Percentiles rank a stretch among this genome's conserved stretches.
Evolutionary conservation across 768 basidiomycete species (phyloP).

Genomic region (Tubosaeta sp.): DNA sequence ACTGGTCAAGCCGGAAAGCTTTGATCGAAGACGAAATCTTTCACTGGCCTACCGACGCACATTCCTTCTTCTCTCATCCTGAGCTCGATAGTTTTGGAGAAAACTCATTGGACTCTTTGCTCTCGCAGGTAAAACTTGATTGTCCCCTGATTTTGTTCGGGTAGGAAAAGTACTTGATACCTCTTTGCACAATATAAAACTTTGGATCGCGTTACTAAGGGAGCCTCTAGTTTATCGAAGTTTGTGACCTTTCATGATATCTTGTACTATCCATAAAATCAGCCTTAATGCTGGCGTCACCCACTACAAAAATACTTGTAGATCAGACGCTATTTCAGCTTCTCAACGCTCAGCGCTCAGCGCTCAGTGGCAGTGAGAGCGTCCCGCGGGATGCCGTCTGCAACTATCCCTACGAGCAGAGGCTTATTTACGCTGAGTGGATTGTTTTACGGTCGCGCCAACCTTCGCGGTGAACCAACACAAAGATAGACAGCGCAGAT

Average conservation of each 20-base stretch:
- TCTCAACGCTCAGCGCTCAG: neutral
- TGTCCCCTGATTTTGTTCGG: conserved; percentile 16
- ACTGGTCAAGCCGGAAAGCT: conserved; percentile 1
- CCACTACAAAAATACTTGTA: no score
- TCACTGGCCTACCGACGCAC: neutral
- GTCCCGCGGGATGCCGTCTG: no score
- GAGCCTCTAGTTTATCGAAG: no score
- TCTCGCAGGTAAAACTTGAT: conserved; percentile 41
- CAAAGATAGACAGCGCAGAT: neutral
- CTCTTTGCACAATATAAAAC: conserved; percentile 15
- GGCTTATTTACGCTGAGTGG: neutral
- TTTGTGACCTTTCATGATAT: conserved; percentile 7
- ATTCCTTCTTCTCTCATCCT: neutral
- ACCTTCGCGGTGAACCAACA: neutral
- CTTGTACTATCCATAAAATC: conserved; percentile 4
- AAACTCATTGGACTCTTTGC: conserved; percentile 31
- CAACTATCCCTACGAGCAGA: neutral
- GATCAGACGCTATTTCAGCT: neutral
- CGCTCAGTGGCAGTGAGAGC: no score
- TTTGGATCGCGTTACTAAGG: conserved; percentile 7
- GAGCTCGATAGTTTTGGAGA: conserved; percentile 18
- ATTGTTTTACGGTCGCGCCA: neutral
- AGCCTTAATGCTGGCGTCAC: no score
- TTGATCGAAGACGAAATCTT: neutral
- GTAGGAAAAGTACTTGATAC: no score